phyloP scores from a whole-genome alignment of 345 rosid species.

The Eucalyptus pumila region DNA sequence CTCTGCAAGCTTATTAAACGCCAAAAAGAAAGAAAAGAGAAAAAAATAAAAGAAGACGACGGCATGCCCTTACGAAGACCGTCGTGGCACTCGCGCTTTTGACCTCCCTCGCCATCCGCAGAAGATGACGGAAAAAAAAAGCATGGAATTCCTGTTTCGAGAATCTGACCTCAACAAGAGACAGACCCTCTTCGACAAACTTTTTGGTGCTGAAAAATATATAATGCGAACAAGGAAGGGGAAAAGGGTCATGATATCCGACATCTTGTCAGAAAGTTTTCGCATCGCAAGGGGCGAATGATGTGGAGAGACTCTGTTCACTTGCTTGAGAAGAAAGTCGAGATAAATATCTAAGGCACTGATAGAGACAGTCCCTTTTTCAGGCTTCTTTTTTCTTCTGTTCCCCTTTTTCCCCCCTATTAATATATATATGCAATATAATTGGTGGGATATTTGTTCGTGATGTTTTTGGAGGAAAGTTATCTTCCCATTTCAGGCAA shows the following conservation, averaged over 20 bases:
- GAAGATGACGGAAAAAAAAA: background rate
- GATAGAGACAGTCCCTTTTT: background rate
- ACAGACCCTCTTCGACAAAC: background rate
- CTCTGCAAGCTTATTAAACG: background rate
- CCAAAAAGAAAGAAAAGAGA: background rate
- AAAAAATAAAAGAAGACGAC: background rate
- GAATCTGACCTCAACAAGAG: background rate
- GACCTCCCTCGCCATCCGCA: background rate
- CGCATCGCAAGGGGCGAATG: background rate
- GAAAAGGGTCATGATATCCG: background rate
- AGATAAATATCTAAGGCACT: background rate
- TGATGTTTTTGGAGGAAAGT: conserved; percentile 1
- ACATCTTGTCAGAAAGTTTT: background rate
- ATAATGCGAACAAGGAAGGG: background rate
- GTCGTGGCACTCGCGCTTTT: background rate
- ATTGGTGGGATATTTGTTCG: background rate
- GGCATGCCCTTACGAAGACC: background rate
- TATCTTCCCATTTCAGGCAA: conserved; percentile 19
- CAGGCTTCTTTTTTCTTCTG: background rate
- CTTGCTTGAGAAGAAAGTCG: background rate
- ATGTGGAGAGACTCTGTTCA: background rate
- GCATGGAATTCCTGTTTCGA: background rate
- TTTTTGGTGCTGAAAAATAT: background rate
- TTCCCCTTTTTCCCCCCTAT: too few relatives aligned
- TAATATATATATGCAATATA: background rate